Evolutionary conservation across 345 rosid genomes (phyloP).

Genomic region (Triadica sebifera): DNA sequence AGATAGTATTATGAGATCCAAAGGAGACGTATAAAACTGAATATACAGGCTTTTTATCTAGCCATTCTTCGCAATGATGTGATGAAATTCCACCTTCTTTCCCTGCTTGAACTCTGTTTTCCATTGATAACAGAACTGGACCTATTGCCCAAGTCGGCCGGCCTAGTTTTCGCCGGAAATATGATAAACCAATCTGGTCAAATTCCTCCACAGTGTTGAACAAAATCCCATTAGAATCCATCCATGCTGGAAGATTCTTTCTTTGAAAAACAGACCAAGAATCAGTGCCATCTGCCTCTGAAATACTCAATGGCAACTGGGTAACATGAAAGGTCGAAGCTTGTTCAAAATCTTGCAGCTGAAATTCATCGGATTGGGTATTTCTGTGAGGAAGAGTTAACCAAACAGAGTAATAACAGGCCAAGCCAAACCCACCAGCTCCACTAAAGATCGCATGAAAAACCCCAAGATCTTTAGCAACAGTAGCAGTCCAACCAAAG

Average conservation of each 20-base stretch:
- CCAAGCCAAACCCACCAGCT: slow-evolving; percentile 51
- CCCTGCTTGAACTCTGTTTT: slow-evolving; percentile 21
- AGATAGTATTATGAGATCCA: slow-evolving; percentile 64
- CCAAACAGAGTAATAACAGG: slow-evolving; percentile 63
- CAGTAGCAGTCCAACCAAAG: slow-evolving; percentile 61
- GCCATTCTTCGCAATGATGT: slow-evolving; percentile 46
- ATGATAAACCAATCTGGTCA: slow-evolving; percentile 46
- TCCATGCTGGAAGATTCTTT: slow-evolving; percentile 43
- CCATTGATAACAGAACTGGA: slow-evolving; percentile 45
- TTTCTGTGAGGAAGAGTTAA: slow-evolving; percentile 36
- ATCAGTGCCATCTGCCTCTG: slow-evolving; percentile 52
- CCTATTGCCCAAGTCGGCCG: slow-evolving; percentile 57
- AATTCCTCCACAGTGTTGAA: slow-evolving; percentile 62
- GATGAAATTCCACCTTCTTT: slow-evolving; percentile 16
- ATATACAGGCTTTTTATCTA: slow-evolving; percentile 48
- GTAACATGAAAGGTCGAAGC: slow-evolving; percentile 44
- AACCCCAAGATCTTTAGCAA: slow-evolving; percentile 52
- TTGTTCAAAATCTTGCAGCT: slow-evolving; percentile 53
- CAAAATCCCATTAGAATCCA: slow-evolving; percentile 48
- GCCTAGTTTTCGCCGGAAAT: slow-evolving; percentile 46
- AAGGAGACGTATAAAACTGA: slow-evolving; percentile 68
- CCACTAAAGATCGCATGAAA: slow-evolving; percentile 50
- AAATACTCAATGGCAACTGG: slow-evolving; percentile 43
- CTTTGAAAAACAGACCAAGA: slow-evolving; percentile 44
- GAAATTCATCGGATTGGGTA: slow-evolving; percentile 35